phyloP scores from a whole-genome alignment of 345 rosid species.

The Populus alba region DNA sequence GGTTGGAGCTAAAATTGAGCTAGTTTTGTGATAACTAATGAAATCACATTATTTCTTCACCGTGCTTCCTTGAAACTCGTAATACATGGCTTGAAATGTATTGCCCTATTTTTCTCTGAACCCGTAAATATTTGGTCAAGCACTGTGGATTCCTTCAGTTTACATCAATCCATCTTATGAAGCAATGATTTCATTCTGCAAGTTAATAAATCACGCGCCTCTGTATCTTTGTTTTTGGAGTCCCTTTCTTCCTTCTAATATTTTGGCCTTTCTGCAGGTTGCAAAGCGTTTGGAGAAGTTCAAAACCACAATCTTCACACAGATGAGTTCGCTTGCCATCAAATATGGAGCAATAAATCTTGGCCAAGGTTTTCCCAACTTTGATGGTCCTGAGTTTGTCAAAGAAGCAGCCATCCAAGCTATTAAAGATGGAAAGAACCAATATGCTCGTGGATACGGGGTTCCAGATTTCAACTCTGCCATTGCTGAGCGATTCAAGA shows the following conservation, averaged over 20 bases:
- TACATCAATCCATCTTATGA: background rate
- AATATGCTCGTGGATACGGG: conserved; percentile 90
- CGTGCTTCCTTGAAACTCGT: background rate
- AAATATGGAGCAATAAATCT: conserved; percentile 89
- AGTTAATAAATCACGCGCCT: background rate
- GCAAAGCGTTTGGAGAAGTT: conserved; percentile 91
- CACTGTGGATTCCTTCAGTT: background rate
- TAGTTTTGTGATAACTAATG: background rate
- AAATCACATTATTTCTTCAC: background rate
- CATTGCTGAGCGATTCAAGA: conserved; percentile 60
- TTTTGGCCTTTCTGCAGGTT: conserved; percentile 38
- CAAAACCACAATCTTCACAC: conserved; percentile 91
- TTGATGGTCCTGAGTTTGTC: conserved; percentile 93
- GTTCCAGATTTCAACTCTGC: conserved; percentile 69
- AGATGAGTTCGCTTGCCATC: conserved; percentile 79
- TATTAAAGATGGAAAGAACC: conserved; percentile 81
- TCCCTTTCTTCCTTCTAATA: background rate
- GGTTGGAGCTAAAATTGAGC: background rate
- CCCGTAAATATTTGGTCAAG: background rate
- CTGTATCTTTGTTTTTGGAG: background rate
- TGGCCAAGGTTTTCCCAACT: conserved; percentile 97
- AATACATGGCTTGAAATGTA: background rate
- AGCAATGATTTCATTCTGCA: background rate
- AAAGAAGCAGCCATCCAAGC: conserved; percentile 96
- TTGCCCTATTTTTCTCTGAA: background rate